phyloP scores from a whole-genome alignment of 2,329 filamentous ascomycete genomes.

The Fusarium austroafricanum region DNA sequence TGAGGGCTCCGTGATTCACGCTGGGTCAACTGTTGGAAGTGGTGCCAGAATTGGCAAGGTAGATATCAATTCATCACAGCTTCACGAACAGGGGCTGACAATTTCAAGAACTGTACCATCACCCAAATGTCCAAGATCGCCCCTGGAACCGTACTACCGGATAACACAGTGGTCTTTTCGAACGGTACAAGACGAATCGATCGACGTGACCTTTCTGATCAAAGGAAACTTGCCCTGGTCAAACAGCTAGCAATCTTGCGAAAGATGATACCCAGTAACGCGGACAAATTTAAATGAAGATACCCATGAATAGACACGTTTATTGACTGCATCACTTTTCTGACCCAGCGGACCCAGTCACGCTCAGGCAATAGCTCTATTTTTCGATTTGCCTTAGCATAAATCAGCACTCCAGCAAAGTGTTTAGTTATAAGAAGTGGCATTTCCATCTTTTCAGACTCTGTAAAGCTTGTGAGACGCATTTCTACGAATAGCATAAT shows the following conservation, averaged over 20 bases:
- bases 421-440: too few relatives aligned
- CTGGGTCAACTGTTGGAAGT: constrained; percentile 68
- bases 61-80: constrained; percentile 33
- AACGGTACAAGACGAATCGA: constrained; percentile 69
- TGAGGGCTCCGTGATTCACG: constrained; percentile 70
- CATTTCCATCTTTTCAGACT: too few relatives aligned
- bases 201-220: constrained; percentile 69
- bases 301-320: constrained; percentile 10
- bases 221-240: constrained; percentile 72
- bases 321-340: neutral
- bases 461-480: too few relatives aligned
- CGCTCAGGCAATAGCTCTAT: neutral
- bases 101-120: constrained; percentile 73
- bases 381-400: neutral
- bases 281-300: constrained; percentile 59
- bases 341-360: neutral
- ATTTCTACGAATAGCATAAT: too few relatives aligned
- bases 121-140: constrained; percentile 71
- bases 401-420: neutral
- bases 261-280: constrained; percentile 74
- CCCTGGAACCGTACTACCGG: constrained; percentile 69
- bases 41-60: constrained; percentile 74
- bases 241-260: constrained; percentile 76
- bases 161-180: constrained; percentile 77
- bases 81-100: constrained; percentile 30